Percentiles rank a stretch among this genome's conserved stretches.
These are phyloP conservation scores for Debaryomyces nepalensis DNA, from an alignment of 1,139 yeast genomes.

Conservation along the genomic window DNA sequence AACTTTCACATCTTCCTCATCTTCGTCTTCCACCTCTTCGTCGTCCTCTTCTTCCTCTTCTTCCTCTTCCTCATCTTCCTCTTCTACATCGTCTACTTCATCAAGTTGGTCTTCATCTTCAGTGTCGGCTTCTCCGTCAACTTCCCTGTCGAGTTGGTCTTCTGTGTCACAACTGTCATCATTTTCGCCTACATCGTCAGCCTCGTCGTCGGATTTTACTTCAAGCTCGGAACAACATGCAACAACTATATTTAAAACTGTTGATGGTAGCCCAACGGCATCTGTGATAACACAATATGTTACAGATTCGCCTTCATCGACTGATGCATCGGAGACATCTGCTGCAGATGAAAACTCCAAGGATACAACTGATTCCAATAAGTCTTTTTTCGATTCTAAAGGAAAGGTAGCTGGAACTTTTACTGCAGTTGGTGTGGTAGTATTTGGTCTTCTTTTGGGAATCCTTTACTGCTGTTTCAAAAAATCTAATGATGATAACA, in stretches of 20 bases:
- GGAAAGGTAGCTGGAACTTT: constrained; percentile 79
- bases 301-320: constrained; percentile 21
- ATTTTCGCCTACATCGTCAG: constrained; percentile 16
- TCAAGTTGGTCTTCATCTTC: constrained; percentile 20
- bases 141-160: constrained; percentile 15
- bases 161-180: constrained; percentile 10
- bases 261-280: constrained; percentile 26
- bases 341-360: constrained; percentile 16
- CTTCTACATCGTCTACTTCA: constrained; percentile 15
- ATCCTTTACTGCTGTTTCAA: constrained; percentile 43
- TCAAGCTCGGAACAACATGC: constrained; percentile 12
- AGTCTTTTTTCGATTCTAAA: constrained; percentile 54
- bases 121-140: constrained; percentile 16
- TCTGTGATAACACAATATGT: constrained; percentile 27
- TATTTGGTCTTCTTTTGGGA: constrained; percentile 41
- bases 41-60: constrained; percentile 9
- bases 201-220: constrained; percentile 12
- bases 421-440: constrained; percentile 67
- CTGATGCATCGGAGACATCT: constrained; percentile 15
- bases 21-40: constrained; percentile 5
- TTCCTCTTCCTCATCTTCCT: constrained; percentile 14
- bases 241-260: constrained; percentile 24
- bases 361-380: constrained; percentile 19
- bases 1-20: constrained; percentile 9
- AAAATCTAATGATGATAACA: constrained; percentile 30